Conservation (phyloP, 371 early-diverging fungal species). For the Mucor plumbeus region DNA sequence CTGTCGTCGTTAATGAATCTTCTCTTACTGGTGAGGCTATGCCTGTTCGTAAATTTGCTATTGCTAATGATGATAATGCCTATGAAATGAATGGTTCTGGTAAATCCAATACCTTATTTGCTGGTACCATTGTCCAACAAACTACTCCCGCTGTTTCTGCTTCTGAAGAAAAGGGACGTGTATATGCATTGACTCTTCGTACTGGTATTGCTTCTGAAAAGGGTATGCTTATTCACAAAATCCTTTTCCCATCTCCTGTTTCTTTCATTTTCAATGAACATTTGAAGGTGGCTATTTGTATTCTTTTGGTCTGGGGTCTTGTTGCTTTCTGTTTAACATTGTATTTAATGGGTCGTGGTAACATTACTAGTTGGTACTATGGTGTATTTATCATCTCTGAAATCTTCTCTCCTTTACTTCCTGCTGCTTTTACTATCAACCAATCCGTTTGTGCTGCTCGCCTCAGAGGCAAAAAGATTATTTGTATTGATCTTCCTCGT, state of each 20-base stretch:
- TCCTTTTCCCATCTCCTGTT: slow-evolving; percentile 69
- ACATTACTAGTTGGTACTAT: slow-evolving; percentile 40
- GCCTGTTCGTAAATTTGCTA: slow-evolving; percentile 81
- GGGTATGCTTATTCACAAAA: slow-evolving; percentile 78
- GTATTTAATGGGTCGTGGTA: slow-evolving; percentile 37
- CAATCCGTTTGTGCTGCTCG: slow-evolving; percentile 74
- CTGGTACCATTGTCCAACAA: slow-evolving; percentile 67
- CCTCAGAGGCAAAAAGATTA: slow-evolving; percentile 62
- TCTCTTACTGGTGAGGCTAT: slow-evolving; percentile 87
- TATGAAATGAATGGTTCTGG: slow-evolving; percentile 39
- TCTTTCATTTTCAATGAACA: slow-evolving; percentile 78
- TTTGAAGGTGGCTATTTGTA: slow-evolving; percentile 66
- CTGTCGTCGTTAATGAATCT: slow-evolving; percentile 80
- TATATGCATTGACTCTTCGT: slow-evolving; percentile 62
- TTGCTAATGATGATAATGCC: slow-evolving; percentile 50
- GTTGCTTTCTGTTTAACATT: slow-evolving; percentile 54
- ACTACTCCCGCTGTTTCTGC: slow-evolving; percentile 16
- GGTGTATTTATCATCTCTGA: slow-evolving; percentile 68
- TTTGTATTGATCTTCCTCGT: slow-evolving; percentile 76
- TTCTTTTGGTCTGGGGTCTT: slow-evolving; percentile 66
- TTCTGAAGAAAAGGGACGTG: slow-evolving; percentile 17
- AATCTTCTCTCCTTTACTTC: slow-evolving; percentile 68
- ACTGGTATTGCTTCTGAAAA: slow-evolving; percentile 83
- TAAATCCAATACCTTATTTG: slow-evolving; percentile 64
- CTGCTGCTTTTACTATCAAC: slow-evolving; percentile 75